Base-by-base conservation (phyloP, 2,329 filamentous ascomycete genomes). In the Scytalidium lignicola region DNA sequence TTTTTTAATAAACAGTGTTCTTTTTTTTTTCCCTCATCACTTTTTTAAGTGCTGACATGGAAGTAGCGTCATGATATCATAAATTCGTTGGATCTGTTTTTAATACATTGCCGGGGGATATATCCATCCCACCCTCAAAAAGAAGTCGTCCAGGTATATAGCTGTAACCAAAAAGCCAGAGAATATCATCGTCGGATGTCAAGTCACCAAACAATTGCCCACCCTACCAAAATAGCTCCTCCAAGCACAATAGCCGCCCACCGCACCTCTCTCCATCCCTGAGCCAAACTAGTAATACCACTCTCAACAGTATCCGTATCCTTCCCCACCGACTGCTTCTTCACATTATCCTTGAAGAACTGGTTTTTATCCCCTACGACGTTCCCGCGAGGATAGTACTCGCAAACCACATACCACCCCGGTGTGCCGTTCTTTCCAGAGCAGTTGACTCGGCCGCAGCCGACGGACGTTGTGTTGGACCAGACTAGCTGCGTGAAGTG, bases 401-500 rank as follows among this genome's bases (percentile, higher is more conserved):
- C 83, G 57, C 85, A 89, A 20, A 82, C 82, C 0, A 88, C 69
- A 64, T 79, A 86, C 79, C 81, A 87, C 0, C 81, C 82, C 43
- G 47, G 64, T 56, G 29, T 67, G 44, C 74, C 54, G 55, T 67
- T 49, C 65, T 67, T 20, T 63, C 66, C 68, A 43, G 68, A 63
- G 50, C 74, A 77, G 53, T 70, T 58, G 15, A 65, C 51, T 18
- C 57, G 41, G 2, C 56, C 77, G 55, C 77, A 89, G 0, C 83
- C 82, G 1, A 85, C 75, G 28, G 72, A 69, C 6, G 69, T 80
- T 1, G 82, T 86, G 20, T 70, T 65, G 64, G 76, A 80, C 85
- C 86, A 89, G 5, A 89, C 84, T 6, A 89, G 65, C 70, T 88
- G 85, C 1, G 85, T 86, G 58, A 89, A 89, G 62, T 88, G 84